phyloP scores from a whole-genome alignment of 2,329 filamentous ascomycete species.

The Colletotrichum sp. region DNA sequence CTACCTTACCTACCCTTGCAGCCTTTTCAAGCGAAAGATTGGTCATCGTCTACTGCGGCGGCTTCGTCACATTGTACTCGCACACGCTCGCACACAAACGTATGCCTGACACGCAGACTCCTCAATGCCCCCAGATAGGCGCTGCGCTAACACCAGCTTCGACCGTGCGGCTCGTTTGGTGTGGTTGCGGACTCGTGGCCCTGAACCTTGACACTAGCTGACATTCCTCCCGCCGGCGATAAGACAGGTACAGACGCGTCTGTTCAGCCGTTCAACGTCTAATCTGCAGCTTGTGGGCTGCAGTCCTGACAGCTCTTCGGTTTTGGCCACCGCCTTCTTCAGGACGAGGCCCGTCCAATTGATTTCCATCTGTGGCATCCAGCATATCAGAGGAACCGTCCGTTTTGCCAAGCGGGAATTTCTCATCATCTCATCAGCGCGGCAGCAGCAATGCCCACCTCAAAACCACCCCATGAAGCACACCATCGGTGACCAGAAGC shows the following conservation, averaged over 20 bases:
- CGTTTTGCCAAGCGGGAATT: neutral
- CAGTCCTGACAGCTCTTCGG: neutral
- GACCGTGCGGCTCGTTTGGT: neutral
- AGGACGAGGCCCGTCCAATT: neutral
- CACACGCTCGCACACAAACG: neutral
- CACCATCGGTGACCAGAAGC: neutral
- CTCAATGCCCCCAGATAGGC: neutral
- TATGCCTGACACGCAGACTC: neutral
- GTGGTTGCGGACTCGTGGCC: neutral
- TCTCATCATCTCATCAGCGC: neutral
- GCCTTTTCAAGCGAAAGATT: neutral
- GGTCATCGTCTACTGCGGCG: neutral
- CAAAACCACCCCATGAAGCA: neutral
- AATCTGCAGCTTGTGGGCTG: neutral
- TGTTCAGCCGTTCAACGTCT: neutral
- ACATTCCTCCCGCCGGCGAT: neutral
- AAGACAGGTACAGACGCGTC: neutral
- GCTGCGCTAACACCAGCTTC: neutral
- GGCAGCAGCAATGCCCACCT: neutral
- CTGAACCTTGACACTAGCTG: neutral
- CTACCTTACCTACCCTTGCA: neutral
- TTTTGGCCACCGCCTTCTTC: neutral
- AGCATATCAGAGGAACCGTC: neutral
- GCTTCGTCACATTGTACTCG: neutral
- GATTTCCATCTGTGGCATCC: neutral